Evolutionary conservation across 2,329 filamentous ascomycete species (phyloP).

Genomic region (Mycosphaerelloides madeirae): DNA sequence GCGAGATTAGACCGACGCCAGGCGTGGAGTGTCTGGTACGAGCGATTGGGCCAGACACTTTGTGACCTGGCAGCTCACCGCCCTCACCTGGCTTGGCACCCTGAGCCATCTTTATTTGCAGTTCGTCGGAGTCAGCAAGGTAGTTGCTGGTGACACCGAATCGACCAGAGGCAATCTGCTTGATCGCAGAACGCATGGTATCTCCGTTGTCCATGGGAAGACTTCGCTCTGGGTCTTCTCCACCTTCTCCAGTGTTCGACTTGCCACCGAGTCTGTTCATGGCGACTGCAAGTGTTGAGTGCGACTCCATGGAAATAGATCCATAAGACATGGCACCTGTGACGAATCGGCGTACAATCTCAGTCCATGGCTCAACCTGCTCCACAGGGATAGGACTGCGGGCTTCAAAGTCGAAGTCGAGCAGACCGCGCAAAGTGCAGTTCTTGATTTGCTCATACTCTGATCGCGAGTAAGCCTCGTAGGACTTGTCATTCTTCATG

Average conservation of each 20-base stretch:
- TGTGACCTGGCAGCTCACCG: conserved; percentile 94
- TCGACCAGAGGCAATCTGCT: conserved; percentile 91
- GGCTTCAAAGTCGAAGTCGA: conserved; percentile 95
- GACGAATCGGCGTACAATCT: conserved; percentile 93
- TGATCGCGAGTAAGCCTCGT: conserved; percentile 88
- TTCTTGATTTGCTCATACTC: conserved; percentile 96
- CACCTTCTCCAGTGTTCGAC: conserved; percentile 96
- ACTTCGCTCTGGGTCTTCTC: conserved; percentile 89
- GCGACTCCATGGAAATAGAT: conserved; percentile 97
- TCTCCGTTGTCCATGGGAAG: conserved; percentile 84
- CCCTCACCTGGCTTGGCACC: conserved; percentile 96
- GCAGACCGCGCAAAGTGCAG: conserved; percentile 86
- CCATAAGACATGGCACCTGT: conserved; percentile 98
- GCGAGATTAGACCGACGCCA: conserved; percentile 92
- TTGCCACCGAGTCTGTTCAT: conserved; percentile 97
- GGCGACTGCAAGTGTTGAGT: conserved; percentile 89
- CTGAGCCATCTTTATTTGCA: conserved; percentile 99
- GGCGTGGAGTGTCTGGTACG: conserved; percentile 93
- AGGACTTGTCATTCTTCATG: conserved; percentile 97
- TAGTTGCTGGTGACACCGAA: conserved; percentile 96
- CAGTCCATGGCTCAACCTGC: conserved; percentile 96
- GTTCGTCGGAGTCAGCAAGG: conserved; percentile 87
- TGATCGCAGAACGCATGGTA: conserved; percentile 95
- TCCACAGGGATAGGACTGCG: conserved; percentile 82
- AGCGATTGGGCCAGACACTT: conserved; percentile 90